Percentiles rank a stretch among this genome's conserved stretches.
Conservation (phyloP, 495 filamentous ascomycete genomes). For the Pseudotulostoma volvatum region DNA sequence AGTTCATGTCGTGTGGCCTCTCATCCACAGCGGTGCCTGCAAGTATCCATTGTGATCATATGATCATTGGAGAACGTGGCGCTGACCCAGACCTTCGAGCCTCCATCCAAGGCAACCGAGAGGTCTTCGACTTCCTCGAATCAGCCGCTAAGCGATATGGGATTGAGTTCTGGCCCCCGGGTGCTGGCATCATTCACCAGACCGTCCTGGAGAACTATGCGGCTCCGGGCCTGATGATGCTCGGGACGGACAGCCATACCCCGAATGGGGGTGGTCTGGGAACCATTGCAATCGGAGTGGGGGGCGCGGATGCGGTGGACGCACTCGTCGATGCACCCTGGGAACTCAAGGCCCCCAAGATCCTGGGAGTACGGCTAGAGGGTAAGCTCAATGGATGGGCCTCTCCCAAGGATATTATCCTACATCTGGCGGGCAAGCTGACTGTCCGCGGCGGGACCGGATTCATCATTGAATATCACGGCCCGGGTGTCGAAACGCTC, state of each 20-base stretch:
- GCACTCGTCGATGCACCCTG: constrained; percentile 91
- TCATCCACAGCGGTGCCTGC: constrained; percentile 88
- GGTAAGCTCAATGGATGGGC: constrained; percentile 82
- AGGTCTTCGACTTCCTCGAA: constrained; percentile 95
- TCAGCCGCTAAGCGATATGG: constrained; percentile 90
- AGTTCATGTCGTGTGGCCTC: constrained; percentile 95
- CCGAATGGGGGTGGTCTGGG: constrained; percentile 89
- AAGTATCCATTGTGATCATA: constrained; percentile 96
- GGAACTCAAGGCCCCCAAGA: constrained; percentile 87
- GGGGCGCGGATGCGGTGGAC: constrained; percentile 94
- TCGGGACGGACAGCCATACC: constrained; percentile 97
- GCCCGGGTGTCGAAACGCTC: constrained; percentile 73
- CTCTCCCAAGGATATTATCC: constrained; percentile 85
- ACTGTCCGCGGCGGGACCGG: constrained; percentile 93
- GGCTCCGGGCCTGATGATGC: constrained; percentile 95
- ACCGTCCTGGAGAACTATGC: constrained; percentile 97
- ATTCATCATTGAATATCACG: constrained; percentile 85
- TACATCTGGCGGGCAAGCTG: constrained; percentile 73
- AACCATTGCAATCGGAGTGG: constrained; percentile 92
- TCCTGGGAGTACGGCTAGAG: constrained; percentile 73
- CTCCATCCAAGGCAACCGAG: constrained; percentile 82
- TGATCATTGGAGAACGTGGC: constrained; percentile 89
- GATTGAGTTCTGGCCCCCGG: constrained; percentile 97
- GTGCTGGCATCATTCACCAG: constrained; percentile 98
- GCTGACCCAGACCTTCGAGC: constrained; percentile 75